These are phyloP conservation scores for Phytophthora crassamura DNA, from an alignment of 352 stramenopile genomes.

Conservation along the genomic window DNA sequence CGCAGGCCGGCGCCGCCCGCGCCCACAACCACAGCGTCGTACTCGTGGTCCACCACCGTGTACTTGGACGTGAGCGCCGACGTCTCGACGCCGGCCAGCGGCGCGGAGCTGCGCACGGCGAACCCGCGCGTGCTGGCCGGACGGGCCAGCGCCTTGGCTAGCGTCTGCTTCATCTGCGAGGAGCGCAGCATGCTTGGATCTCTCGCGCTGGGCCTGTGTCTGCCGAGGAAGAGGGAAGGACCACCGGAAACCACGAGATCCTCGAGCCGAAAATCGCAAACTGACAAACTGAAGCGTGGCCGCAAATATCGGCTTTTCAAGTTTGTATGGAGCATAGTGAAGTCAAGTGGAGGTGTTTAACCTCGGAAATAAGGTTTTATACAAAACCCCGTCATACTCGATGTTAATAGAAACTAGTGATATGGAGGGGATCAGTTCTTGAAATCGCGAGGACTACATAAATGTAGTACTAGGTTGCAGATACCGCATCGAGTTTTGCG, in stretches of 20 bases:
- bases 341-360: constrained; percentile 3
- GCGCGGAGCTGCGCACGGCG: constrained; percentile 31
- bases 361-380: constrained; percentile 2
- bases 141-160: constrained; percentile 19
- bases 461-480: too few relatives aligned
- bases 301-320: constrained; percentile 1
- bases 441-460: too few relatives aligned
- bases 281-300: constrained; percentile 14
- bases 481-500: not conserved
- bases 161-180: constrained; percentile 31
- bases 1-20: constrained; percentile 93
- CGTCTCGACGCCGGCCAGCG: constrained; percentile 35
- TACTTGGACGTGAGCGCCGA: constrained; percentile 61
- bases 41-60: constrained; percentile 95
- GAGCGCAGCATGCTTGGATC: constrained; percentile 35
- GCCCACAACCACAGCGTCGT: constrained; percentile 97
- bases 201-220: not conserved
- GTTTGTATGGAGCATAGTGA: constrained; percentile 5
- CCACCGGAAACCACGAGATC: constrained; percentile 25
- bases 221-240: not conserved
- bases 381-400: not conserved
- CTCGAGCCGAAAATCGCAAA: constrained; percentile 1
- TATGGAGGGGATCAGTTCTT: too few relatives aligned
- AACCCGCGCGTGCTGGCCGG: constrained; percentile 27
- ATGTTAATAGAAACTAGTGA: too few relatives aligned